These are phyloP conservation scores for Pestalotiopsis sp. DNA, from an alignment of 2,329 filamentous ascomycete species.

Conservation along the genomic window DNA sequence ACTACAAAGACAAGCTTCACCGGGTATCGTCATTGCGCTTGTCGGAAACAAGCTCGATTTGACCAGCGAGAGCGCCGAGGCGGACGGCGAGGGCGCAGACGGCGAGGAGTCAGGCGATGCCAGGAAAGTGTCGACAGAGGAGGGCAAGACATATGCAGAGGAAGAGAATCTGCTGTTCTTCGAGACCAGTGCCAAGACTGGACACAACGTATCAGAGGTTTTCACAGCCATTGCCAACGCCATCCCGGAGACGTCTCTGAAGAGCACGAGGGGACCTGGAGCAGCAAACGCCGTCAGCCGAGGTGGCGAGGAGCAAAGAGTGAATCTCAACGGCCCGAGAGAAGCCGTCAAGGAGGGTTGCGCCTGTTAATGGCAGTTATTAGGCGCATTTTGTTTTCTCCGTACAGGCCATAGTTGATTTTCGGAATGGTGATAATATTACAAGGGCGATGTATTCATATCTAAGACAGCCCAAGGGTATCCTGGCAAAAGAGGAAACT, in stretches of 20 bases:
- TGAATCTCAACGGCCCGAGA: constrained; percentile 77
- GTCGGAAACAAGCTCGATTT: constrained; percentile 98
- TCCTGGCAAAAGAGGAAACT: background rate
- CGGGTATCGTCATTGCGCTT: constrained; percentile 94
- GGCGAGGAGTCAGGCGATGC: constrained; percentile 70
- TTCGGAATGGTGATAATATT: background rate
- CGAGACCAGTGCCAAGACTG: constrained; percentile 97
- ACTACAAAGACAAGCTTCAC: constrained; percentile 92
- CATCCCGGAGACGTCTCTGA: constrained; percentile 94
- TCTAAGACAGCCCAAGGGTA: background rate
- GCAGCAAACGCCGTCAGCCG: constrained; percentile 61
- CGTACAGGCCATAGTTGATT: background rate
- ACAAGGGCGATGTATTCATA: background rate
- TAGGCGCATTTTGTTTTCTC: background rate
- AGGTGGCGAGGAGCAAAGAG: constrained; percentile 70
- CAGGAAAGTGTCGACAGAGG: constrained; percentile 85
- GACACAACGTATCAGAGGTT: constrained; percentile 90
- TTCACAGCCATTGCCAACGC: constrained; percentile 98
- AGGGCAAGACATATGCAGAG: constrained; percentile 91
- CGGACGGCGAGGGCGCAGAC: constrained; percentile 52
- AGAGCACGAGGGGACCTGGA: constrained; percentile 78
- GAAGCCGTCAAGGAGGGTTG: constrained; percentile 88
- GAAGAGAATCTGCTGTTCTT: constrained; percentile 95
- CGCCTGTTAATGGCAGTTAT: constrained; percentile 67
- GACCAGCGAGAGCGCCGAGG: constrained; percentile 62